Conservation (phyloP, 257 asterid genomes). For the Solanum phureja region DNA sequence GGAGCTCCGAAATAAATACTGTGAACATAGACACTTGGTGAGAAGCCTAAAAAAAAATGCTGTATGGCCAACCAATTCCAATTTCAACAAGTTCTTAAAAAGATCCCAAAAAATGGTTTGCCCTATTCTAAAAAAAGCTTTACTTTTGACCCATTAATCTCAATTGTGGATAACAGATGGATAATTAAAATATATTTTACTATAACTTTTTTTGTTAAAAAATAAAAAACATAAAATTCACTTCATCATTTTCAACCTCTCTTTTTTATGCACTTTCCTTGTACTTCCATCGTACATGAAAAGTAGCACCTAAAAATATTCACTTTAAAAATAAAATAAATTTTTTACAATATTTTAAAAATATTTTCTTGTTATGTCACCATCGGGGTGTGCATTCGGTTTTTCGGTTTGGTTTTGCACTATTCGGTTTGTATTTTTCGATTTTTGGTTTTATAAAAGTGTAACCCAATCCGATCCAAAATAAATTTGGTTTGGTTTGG, state of each 20-base stretch:
- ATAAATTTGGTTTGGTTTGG: too few relatives aligned
- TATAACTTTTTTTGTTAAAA: too few relatives aligned
- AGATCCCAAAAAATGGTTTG: not conserved
- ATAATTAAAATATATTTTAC: not conserved
- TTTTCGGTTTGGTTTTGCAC: too few relatives aligned
- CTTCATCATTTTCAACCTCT: not conserved
- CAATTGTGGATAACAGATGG: conserved; percentile 1
- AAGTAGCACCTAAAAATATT: conserved; percentile 11
- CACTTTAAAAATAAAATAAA: not conserved
- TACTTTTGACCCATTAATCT: not conserved
- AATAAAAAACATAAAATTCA: not conserved
- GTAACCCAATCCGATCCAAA: too few relatives aligned
- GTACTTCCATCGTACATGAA: conserved; percentile 26
- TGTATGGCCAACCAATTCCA: not conserved
- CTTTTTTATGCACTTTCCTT: conserved; percentile 19
- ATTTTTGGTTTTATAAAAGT: too few relatives aligned
- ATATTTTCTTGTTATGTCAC: conserved; percentile 22
- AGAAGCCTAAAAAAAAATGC: not conserved
- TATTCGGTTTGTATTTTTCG: too few relatives aligned
- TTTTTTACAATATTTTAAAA: not conserved
- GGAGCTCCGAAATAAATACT: not conserved
- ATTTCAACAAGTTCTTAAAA: not conserved
- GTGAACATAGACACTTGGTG: not conserved
- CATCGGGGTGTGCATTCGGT: too few relatives aligned
- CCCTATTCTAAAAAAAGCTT: not conserved